Evolutionary conservation across 2,329 filamentous ascomycete species (phyloP), one percentile per base, ranked within the genome.

Genomic region (Alternaria arbusti): DNA sequence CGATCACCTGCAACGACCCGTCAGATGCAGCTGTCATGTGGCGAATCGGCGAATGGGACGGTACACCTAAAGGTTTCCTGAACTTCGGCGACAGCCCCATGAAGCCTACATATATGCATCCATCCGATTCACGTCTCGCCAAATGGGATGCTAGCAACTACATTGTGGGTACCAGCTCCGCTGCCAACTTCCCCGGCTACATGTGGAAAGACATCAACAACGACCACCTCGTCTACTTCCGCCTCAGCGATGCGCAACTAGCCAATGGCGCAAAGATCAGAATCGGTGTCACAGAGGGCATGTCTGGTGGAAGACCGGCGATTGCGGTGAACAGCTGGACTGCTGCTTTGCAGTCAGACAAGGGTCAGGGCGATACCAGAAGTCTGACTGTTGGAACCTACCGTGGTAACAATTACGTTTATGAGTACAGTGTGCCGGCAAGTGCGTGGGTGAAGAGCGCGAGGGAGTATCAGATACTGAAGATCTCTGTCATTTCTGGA

Each of bases 1-100:
- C 88, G 43, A 82, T 84, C 12, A 84, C 83, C 47, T 80, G 71
- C 22, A 82, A 82, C 8, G 77, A 81, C 12, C 82, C 84, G 6
- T 82, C 82, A 43, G 85, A 80, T 1, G 86, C 84, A 0, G n/a
- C 69, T 4, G 69, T 65, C 15, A 80, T 90, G 47, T 90, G 86
- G 81, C 86, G 86, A 70, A 89, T 91, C 47, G 89, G 89, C 17
- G 83, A 87, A 30, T 89, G 86, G 79, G 88, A 91, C 68, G 88
- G 88, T 46, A 84, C 87, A 74, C 68, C 70, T 7, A 71, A 68
- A 9, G 88, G 87, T 22, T 89, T 91, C 82, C 85, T 84, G 69
- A 90, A 91, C 58, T 72, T 80, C 13, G 78, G 70, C 47, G 77
- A 79, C 49, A 77, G 74, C 8, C 76, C 79, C 7, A 80, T 80